Conservation (phyloP, 2,329 filamentous ascomycete species). For the Fusarium sp. region DNA sequence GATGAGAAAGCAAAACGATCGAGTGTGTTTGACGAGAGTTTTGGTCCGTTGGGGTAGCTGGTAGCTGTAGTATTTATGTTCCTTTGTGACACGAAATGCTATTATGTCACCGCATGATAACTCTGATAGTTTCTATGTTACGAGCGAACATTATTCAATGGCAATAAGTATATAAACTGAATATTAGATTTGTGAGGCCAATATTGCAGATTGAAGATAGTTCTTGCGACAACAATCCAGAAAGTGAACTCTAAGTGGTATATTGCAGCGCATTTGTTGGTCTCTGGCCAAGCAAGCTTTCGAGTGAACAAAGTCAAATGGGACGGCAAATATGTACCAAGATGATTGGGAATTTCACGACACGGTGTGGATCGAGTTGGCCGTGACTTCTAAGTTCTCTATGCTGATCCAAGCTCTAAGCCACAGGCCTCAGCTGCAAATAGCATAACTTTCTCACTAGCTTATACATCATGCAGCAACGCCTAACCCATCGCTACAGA, state of each 20-base stretch:
- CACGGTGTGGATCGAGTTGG: neutral
- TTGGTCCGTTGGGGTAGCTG: fast-evolving
- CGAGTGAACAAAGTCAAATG: neutral
- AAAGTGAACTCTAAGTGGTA: neutral
- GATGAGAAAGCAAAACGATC: too few relatives aligned
- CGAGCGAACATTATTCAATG: fast-evolving
- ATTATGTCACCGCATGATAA: neutral
- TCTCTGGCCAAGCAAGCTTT: neutral
- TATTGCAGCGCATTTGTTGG: neutral
- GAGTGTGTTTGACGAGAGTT: fast-evolving
- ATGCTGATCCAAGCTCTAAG: neutral
- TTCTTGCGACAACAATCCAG: too few relatives aligned
- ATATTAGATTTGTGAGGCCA: fast-evolving
- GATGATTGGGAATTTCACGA: fast-evolving
- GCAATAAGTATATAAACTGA: too few relatives aligned
- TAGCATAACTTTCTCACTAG: neutral
- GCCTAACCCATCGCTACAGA: neutral
- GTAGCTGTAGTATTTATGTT: neutral
- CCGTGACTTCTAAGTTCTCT: neutral
- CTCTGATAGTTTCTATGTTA: neutral
- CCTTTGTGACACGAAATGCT: neutral
- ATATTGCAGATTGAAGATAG: fast-evolving
- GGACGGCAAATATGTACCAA: fast-evolving
- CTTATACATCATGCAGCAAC: fast-evolving
- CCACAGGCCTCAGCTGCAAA: neutral